Evolutionary conservation across 305 asterid genomes (phyloP).

Genomic region (Solanum hybrid): DNA sequence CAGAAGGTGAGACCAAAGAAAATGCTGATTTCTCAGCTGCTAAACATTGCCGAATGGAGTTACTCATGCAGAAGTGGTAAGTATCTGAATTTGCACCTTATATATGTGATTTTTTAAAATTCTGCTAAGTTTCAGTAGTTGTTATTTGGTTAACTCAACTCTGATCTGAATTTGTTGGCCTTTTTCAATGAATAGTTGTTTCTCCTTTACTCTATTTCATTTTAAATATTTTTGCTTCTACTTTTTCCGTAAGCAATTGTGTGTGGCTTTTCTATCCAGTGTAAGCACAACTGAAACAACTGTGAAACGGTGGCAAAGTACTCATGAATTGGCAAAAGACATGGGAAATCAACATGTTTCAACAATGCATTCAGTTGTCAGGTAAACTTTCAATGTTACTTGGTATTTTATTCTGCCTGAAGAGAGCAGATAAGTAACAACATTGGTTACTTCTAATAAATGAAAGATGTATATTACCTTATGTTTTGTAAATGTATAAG

Average conservation of each 20-base stretch:
- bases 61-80: constrained; percentile 56
- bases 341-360: constrained; percentile 46
- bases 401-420: neutral
- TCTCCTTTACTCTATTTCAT: neutral
- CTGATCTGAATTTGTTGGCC: neutral
- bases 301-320: constrained; percentile 34
- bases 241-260: neutral
- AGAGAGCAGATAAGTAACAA: neutral
- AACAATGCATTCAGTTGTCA: constrained; percentile 39
- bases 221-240: neutral
- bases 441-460: neutral
- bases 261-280: constrained; percentile 22
- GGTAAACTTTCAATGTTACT: constrained; percentile 33
- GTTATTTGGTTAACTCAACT: neutral
- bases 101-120: neutral
- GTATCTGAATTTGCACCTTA: neutral
- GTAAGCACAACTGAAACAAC: constrained; percentile 51
- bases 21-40: constrained; percentile 65
- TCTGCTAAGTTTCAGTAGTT: neutral
- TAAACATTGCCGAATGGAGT: constrained; percentile 76
- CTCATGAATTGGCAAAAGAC: constrained; percentile 39
- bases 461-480: neutral
- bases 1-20: constrained; percentile 43
- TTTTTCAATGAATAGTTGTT: neutral
- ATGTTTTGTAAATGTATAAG: neutral